Base-by-base conservation (phyloP, 371 early-diverging fungal species). In the Mucor saturninus region DNA sequence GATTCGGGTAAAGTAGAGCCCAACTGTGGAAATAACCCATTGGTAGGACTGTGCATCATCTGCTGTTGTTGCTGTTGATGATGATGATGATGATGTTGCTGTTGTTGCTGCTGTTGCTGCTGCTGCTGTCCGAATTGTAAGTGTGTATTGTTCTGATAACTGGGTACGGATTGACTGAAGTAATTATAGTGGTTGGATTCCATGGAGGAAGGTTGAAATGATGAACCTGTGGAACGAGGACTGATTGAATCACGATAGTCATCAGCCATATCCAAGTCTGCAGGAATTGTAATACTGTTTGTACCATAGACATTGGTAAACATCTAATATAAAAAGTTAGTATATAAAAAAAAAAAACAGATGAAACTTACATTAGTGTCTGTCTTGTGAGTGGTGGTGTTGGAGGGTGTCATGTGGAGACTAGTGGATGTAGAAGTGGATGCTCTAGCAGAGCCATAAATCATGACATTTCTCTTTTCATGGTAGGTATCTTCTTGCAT, bases 221-320 rank as follows among this genome's bases (percentile, higher is more conserved):
- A 53, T 26, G 70, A 69, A 15, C 52, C 61, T 2, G 60, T 53
- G 0, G 69, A 69, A 13, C 51, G n/a, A 28, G 67, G 71, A 3
- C 64, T 67, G 28, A 67, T 32, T 6, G 60, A 52, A 52, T 49
- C 56, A 56, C 62, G 64, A 55, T 60, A 59, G 40, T 69, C 67
- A n/a, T 70, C 62, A 7, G 71, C 49, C 53, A 67, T 72, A 28
- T 75, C 75, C 56, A 72, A 65, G 60, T 75, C 75, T 37, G 60
- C 75, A 31, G 72, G 69, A 48, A 75, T 75, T 10, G 75, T 75
- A 10, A 75, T 75, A 67, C 75, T 75, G 49, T 62, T 67, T 15
- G 67, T 67, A 38, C 64, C 68, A 58, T 71, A 61, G 29, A 71
- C 55, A 45, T 56, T 61, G 15, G 60, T 35, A 28, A 64, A 64